Evolutionary conservation across 2,329 filamentous ascomycete species (phyloP).

Genomic region (Fusarium tanahbumbuense): DNA sequence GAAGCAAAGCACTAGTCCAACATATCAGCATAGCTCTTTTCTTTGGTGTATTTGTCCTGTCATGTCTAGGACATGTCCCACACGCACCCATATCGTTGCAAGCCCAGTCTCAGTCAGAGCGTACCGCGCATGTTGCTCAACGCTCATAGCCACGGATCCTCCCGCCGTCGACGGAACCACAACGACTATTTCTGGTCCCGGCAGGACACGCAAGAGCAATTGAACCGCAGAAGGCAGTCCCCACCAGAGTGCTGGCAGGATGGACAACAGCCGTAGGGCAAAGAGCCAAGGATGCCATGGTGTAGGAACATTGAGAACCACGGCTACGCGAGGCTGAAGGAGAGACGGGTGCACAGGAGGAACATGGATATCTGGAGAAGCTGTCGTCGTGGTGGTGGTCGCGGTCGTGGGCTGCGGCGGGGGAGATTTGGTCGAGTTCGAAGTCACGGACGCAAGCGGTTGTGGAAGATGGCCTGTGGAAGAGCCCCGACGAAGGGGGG

Average conservation of each 20-base stretch:
- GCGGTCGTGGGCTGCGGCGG: slow-evolving; percentile 4
- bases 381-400: slow-evolving; percentile 12
- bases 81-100: slow-evolving; percentile 78
- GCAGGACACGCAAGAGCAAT: slow-evolving; percentile 72
- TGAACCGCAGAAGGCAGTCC: slow-evolving; percentile 75
- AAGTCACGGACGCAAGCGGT: slow-evolving; percentile 28
- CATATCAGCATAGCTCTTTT: slow-evolving; percentile 18
- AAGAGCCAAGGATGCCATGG: slow-evolving; percentile 80
- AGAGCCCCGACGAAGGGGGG: slow-evolving; percentile 44
- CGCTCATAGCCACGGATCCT: slow-evolving; percentile 30
- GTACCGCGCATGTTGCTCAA: slow-evolving; percentile 48
- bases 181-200: slow-evolving; percentile 48
- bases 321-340: slow-evolving; percentile 81
- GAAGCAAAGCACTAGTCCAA: slow-evolving; percentile 74
- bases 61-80: background rate
- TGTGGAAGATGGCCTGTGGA: slow-evolving; percentile 43
- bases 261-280: slow-evolving; percentile 76
- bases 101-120: slow-evolving; percentile 74
- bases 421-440: slow-evolving; percentile 21
- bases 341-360: slow-evolving; percentile 55
- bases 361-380: slow-evolving; percentile 13
- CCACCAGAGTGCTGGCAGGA: slow-evolving; percentile 78
- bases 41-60: background rate
- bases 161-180: slow-evolving; percentile 44
- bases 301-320: slow-evolving; percentile 78